These are phyloP conservation scores for Heterobasidion occidentale DNA, from an alignment of 1,284 basidiomycete genomes.

Conservation along the genomic window DNA sequence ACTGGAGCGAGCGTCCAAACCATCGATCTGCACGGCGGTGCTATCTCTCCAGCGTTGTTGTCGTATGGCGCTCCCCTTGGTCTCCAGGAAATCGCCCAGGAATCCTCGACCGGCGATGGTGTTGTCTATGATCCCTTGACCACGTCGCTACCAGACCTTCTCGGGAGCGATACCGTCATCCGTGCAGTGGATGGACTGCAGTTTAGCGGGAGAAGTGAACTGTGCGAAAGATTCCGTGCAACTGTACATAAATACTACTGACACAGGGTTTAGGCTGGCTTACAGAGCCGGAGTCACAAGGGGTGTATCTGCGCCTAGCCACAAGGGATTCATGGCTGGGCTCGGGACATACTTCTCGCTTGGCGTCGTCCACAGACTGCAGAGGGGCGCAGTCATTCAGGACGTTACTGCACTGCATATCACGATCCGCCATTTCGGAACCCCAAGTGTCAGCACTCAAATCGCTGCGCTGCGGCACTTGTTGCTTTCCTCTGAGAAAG, in stretches of 20 bases:
- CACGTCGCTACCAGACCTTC: constrained; percentile 20
- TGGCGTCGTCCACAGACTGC: constrained; percentile 35
- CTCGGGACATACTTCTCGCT: constrained; percentile 42
- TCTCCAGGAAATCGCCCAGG: constrained; percentile 50
- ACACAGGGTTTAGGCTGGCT: constrained; percentile 20
- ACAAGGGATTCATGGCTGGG: constrained; percentile 38
- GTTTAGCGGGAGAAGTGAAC: constrained; percentile 42
- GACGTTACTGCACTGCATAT: constrained; percentile 46
- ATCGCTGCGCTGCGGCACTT: constrained; percentile 56
- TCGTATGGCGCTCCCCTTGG: constrained; percentile 54
- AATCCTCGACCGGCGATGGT: constrained; percentile 65
- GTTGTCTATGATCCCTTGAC: constrained; percentile 24
- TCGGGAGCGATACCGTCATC: constrained; percentile 31
- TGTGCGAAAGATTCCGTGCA: constrained; percentile 28
- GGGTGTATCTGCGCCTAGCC: constrained; percentile 35
- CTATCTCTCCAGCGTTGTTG: constrained; percentile 45
- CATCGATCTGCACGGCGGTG: constrained; percentile 32
- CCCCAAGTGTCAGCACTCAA: constrained; percentile 53
- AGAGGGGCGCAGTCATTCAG: constrained; percentile 39
- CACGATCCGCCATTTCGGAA: constrained; percentile 27
- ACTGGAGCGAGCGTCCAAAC: constrained; percentile 9
- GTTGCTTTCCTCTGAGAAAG: constrained; percentile 33
- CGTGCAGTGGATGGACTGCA: constrained; percentile 44
- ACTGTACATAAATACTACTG: background rate
- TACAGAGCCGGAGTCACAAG: constrained; percentile 28